Conservation (phyloP, 2,329 filamentous ascomycete genomes). For the Capronia americana region DNA sequence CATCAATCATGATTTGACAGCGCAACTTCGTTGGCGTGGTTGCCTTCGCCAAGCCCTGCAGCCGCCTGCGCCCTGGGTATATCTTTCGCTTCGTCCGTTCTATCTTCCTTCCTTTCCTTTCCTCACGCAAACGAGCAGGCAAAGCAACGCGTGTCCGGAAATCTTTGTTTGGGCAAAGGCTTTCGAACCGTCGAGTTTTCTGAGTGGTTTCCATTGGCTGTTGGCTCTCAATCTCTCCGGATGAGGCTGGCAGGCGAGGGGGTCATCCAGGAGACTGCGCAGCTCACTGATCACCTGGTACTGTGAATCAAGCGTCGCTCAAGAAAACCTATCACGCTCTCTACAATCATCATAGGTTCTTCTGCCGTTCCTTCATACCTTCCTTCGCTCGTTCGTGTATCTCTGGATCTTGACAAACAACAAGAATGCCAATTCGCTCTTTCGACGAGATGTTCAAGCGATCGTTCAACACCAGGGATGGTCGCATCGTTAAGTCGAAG, state of each 20-base stretch:
- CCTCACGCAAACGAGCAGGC: conserved; percentile 41
- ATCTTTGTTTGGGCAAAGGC: conserved; percentile 33
- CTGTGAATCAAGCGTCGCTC: conserved; percentile 52
- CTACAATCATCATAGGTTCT: conserved; percentile 48
- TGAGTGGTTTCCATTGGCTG: conserved; percentile 34
- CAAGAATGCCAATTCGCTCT: conserved; percentile 40
- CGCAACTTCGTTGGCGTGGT: conserved; percentile 28
- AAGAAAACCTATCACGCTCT: conserved; percentile 48
- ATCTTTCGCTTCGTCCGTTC: conserved; percentile 26
- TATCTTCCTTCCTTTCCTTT: conserved; percentile 31
- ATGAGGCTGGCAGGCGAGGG: conserved; percentile 40
- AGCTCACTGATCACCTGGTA: conserved; percentile 60
- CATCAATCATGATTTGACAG: conserved; percentile 30
- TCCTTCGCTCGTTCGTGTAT: conserved; percentile 55
- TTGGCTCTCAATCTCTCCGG: conserved; percentile 26
- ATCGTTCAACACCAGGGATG: conserved; percentile 80
- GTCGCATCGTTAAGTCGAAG: conserved; percentile 86
- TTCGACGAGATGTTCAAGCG: conserved; percentile 83
- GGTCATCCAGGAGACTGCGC: conserved; percentile 57
- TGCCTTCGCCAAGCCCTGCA: conserved; percentile 34
- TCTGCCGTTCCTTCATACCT: conserved; percentile 51
- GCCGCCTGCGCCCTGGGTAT: conserved; percentile 33
- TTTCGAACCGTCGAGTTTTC: conserved; percentile 37
- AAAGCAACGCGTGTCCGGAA: conserved; percentile 36
- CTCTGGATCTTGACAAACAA: conserved; percentile 39